Percentiles rank a stretch among this genome's conserved stretches.
These are phyloP conservation scores for Herpotrichia juniperi DNA, from an alignment of 2,329 filamentous ascomycete species.

Conservation along the genomic window DNA sequence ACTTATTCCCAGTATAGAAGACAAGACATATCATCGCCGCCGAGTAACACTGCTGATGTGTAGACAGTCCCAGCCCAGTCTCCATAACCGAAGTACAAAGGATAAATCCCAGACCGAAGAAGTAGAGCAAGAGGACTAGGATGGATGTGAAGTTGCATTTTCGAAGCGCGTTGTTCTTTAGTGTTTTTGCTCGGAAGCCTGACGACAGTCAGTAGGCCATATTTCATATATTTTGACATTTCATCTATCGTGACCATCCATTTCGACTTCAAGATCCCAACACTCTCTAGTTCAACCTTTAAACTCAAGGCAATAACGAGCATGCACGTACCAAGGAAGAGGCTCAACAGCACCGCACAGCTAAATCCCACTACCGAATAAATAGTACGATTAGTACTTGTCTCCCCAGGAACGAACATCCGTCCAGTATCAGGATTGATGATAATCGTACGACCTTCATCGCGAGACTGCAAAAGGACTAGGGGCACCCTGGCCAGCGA, in stretches of 20 bases:
- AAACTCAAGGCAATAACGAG: background rate
- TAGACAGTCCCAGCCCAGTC: conserved; percentile 30
- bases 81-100: conserved; percentile 29
- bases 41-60: conserved; percentile 32
- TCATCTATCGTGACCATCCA: too few relatives aligned
- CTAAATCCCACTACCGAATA: conserved; percentile 21
- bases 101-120: conserved; percentile 22
- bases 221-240: background rate
- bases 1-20: conserved; percentile 45
- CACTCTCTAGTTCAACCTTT: too few relatives aligned
- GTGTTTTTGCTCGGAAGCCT: conserved; percentile 19
- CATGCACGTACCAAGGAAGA: conserved; percentile 22
- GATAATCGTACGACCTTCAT: background rate
- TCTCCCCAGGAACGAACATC: conserved; percentile 7
- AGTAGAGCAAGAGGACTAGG: conserved; percentile 14
- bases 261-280: too few relatives aligned
- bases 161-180: conserved; percentile 13
- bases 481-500: background rate
- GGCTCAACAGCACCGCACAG: conserved; percentile 30
- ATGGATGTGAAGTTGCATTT: conserved; percentile 23
- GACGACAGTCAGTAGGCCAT: background rate
- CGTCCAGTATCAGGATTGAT: background rate
- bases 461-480: background rate
- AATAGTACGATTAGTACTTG: conserved; percentile 7
- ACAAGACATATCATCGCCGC: conserved; percentile 45